These are phyloP conservation scores for Phytopythium oedochilum DNA, from an alignment of 352 stramenopile genomes.

Conservation along the genomic window DNA sequence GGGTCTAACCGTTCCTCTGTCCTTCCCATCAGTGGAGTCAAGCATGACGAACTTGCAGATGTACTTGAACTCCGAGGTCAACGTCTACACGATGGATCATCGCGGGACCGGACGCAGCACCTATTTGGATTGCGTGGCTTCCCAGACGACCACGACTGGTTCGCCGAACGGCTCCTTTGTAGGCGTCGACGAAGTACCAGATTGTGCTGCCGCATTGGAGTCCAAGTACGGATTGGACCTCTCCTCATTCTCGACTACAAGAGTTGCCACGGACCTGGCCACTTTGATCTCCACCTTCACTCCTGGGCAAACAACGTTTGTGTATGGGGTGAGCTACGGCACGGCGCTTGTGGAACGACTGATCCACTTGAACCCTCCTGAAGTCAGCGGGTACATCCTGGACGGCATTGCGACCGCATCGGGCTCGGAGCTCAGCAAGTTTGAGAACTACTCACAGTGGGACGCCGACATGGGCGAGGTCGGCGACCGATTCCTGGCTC, in stretches of 20 bases:
- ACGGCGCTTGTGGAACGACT: constrained; percentile 37
- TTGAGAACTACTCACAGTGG: constrained; percentile 31
- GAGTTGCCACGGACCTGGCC: constrained; percentile 26
- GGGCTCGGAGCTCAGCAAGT: constrained; percentile 18
- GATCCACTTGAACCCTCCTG: constrained; percentile 30
- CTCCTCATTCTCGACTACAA: constrained; percentile 40
- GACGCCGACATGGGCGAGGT: constrained; percentile 32
- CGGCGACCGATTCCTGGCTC: constrained; percentile 22
- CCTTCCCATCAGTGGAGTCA: constrained; percentile 44
- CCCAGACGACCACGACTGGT: constrained; percentile 25
- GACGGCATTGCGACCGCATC: constrained; percentile 36
- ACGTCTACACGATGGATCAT: constrained; percentile 58
- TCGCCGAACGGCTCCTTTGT: constrained; percentile 22
- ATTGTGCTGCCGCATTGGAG: constrained; percentile 30
- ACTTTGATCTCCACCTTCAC: constrained; percentile 28
- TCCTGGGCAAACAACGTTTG: constrained; percentile 19
- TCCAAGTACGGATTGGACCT: constrained; percentile 29
- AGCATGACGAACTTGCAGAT: constrained; percentile 23
- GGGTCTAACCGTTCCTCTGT: no score
- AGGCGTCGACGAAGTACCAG: constrained; percentile 16
- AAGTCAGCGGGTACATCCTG: constrained; percentile 44
- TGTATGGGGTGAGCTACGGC: constrained; percentile 50
- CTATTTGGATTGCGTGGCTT: constrained; percentile 30
- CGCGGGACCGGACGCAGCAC: constrained; percentile 42
- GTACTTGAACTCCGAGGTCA: constrained; percentile 22